These are phyloP conservation scores for Cyanidium caldarium DNA, from an alignment of 23 red algal genomes.

Conservation along the genomic window DNA sequence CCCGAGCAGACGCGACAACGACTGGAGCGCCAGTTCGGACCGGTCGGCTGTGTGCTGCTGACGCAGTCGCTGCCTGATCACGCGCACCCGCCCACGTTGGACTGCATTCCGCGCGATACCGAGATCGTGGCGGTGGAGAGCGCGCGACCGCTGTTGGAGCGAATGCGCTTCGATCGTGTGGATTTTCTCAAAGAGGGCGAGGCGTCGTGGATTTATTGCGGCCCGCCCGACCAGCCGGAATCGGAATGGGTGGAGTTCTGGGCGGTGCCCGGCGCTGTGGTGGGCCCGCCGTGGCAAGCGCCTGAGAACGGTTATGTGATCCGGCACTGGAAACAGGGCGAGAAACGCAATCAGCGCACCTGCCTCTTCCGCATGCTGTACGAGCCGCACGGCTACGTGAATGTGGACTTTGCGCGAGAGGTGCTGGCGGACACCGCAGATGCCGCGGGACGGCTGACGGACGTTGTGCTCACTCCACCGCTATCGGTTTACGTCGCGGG, in stretches of 20 bases:
- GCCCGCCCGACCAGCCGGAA: neutral
- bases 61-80: slow-evolving; percentile 67
- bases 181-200: neutral
- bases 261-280: slow-evolving; percentile 22
- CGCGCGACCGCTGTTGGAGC: slow-evolving; percentile 6
- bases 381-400: slow-evolving; percentile 59
- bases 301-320: slow-evolving; percentile 54
- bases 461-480: neutral
- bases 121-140: slow-evolving; percentile 26
- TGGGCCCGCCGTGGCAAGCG: slow-evolving; percentile 61
- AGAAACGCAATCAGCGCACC: neutral
- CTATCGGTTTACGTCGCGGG: neutral
- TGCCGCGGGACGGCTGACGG: neutral
- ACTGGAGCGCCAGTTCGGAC: slow-evolving; percentile 5
- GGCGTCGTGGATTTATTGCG: neutral
- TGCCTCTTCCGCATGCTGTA: slow-evolving; percentile 21
- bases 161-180: slow-evolving; percentile 13
- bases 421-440: neutral
- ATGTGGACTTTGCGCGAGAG: neutral
- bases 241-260: neutral
- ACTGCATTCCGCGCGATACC: slow-evolving; percentile 13
- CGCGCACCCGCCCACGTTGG: slow-evolving; percentile 43
- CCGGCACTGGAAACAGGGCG: neutral
- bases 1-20: neutral
- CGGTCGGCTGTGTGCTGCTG: slow-evolving; percentile 30